Percentiles rank a stretch among this genome's conserved stretches.
Evolutionary conservation across 2,329 filamentous ascomycete genomes (phyloP).

Genomic region (Aspergillus fumigatus): DNA sequence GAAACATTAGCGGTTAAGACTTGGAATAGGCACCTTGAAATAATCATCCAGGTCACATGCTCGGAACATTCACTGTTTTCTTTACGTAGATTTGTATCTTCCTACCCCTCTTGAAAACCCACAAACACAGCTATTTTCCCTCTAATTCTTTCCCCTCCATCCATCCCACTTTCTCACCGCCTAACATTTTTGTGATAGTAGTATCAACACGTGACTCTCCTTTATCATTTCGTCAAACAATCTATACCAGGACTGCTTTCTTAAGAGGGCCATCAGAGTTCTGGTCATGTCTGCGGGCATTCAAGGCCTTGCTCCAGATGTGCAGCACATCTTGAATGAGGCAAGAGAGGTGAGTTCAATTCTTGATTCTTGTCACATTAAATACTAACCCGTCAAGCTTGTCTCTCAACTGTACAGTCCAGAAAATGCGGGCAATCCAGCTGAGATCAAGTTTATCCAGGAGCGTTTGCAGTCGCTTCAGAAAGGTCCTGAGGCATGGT

Average conservation of each 20-base stretch:
- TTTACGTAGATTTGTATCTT: background rate
- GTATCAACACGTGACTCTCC: constrained; percentile 23
- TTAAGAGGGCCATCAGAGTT: constrained; percentile 10
- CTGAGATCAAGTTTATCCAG: constrained; percentile 55
- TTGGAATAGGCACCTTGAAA: background rate
- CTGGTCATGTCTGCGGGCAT: constrained; percentile 25
- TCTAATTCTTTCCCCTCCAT: constrained; percentile 8
- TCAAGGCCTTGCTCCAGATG: constrained; percentile 19
- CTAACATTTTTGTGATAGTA: constrained; percentile 14
- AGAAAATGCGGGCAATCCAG: constrained; percentile 42
- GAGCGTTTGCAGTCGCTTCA: constrained; percentile 75
- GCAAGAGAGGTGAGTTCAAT: constrained; percentile 22
- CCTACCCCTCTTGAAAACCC: background rate
- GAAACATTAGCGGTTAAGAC: background rate
- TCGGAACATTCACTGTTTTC: background rate
- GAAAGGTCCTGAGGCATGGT: constrained; percentile 76
- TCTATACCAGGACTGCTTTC: constrained; percentile 14
- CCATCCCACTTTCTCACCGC: constrained; percentile 12
- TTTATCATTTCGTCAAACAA: constrained; percentile 7
- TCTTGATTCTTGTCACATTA: background rate
- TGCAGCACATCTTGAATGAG: constrained; percentile 25
- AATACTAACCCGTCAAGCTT: constrained; percentile 26
- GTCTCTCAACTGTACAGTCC: constrained; percentile 39
- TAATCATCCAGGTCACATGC: background rate
- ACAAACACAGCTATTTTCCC: background rate